These are phyloP conservation scores for Lasiosphaeria ovina DNA, from an alignment of 495 filamentous ascomycete species.

Conservation along the genomic window DNA sequence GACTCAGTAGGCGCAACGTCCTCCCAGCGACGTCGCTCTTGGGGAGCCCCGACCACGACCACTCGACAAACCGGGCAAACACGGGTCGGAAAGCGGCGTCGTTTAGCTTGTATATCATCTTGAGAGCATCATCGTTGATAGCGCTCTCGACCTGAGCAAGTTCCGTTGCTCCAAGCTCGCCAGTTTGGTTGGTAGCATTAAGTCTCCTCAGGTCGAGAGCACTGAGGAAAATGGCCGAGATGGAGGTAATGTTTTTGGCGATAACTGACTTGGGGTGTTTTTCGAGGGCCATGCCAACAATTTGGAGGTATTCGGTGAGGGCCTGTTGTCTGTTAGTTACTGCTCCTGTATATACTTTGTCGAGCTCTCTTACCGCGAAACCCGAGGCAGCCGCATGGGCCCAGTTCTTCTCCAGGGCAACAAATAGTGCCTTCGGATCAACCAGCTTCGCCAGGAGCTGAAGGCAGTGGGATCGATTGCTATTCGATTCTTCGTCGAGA, in stretches of 20 bases:
- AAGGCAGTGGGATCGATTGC: constrained; percentile 66
- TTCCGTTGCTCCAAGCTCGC: constrained; percentile 15
- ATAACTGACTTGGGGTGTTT: constrained; percentile 73
- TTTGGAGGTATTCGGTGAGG: constrained; percentile 61
- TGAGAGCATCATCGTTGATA: constrained; percentile 66
- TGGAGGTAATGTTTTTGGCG: constrained; percentile 60
- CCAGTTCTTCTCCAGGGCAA: constrained; percentile 70
- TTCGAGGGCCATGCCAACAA: constrained; percentile 66
- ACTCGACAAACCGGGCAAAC: constrained; percentile 78
- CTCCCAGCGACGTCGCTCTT: constrained; percentile 58
- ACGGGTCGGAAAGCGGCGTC: constrained; percentile 95
- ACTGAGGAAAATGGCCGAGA: constrained; percentile 69
- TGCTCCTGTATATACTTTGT: constrained; percentile 12
- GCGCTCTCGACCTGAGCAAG: constrained; percentile 55
- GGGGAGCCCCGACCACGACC: constrained; percentile 58
- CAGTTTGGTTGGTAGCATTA: constrained; percentile 28
- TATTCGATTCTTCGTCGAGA: constrained; percentile 54
- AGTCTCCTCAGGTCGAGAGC: constrained; percentile 70
- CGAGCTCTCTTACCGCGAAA: constrained; percentile 48
- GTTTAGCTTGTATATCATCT: constrained; percentile 94
- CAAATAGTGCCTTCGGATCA: constrained; percentile 63
- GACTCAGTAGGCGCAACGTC: constrained; percentile 57
- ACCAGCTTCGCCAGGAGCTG: constrained; percentile 68
- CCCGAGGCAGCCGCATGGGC: constrained; percentile 56
- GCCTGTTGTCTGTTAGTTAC: constrained; percentile 45